Conservation (phyloP, 352 stramenopile species). For the Phytophthora uliginosa region DNA sequence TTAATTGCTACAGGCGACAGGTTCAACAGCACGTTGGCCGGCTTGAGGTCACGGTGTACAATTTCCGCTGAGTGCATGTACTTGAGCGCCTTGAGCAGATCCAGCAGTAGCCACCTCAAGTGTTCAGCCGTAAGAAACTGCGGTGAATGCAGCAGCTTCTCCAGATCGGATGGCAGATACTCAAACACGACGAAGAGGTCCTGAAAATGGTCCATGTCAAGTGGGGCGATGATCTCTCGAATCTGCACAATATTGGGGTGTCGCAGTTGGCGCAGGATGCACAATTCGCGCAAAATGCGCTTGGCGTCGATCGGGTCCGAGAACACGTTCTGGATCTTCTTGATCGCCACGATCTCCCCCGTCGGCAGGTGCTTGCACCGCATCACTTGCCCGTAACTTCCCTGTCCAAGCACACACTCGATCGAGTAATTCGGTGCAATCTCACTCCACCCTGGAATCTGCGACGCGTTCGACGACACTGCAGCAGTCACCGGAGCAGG, state of each 20-base stretch:
- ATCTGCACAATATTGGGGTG: constrained; percentile 92
- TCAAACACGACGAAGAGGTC: constrained; percentile 91
- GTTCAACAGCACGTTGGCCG: constrained; percentile 90
- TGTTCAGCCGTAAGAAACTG: constrained; percentile 90
- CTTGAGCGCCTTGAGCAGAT: constrained; percentile 90
- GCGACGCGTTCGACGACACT: constrained; percentile 69
- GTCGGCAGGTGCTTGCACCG: constrained; percentile 90
- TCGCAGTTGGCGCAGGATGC: constrained; percentile 84
- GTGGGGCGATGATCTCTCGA: constrained; percentile 86
- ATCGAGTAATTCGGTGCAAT: constrained; percentile 89
- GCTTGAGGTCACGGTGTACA: constrained; percentile 91
- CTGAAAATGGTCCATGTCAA: constrained; percentile 79
- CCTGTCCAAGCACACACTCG: constrained; percentile 86
- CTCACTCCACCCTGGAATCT: constrained; percentile 85
- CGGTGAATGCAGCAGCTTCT: constrained; percentile 88
- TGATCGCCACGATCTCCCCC: constrained; percentile 91
- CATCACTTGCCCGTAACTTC: constrained; percentile 89
- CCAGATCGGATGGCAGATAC: constrained; percentile 85
- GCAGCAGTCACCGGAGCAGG: constrained; percentile 20
- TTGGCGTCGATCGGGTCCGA: constrained; percentile 91
- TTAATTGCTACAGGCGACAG: constrained; percentile 89
- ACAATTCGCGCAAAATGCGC: constrained; percentile 86
- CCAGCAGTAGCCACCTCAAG: constrained; percentile 85
- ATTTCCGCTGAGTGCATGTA: constrained; percentile 93
- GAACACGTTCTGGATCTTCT: constrained; percentile 93